Evolutionary conservation across 129 eudicot genomes (phyloP), one percentile per base, ranked within the genome.

Genomic region (Pseudognaphalium luteoalbum): DNA sequence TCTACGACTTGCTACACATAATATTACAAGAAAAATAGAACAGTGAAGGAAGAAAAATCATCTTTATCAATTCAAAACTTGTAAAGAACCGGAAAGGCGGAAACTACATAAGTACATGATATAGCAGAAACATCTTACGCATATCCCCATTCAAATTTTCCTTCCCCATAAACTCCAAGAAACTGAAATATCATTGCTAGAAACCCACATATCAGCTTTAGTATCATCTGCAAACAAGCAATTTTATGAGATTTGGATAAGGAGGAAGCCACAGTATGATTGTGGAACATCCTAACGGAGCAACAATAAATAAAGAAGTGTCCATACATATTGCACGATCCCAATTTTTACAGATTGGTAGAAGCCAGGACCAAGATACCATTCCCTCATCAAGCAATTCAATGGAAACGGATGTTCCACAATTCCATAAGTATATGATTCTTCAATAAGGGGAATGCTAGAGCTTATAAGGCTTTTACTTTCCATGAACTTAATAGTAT

Each of bases 361-460:
- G 78, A 95, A 91, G 41, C 89, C 89, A 8, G 91, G 72, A 54
- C 99, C 97, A 74, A 95, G 97, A 81, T 86, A 81, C 99, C 99
- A 95, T 67, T 83, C 90, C 74, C 84, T 83, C 20, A 94, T 33
- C 72, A 84, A 81, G 79, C 85, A 94, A 75, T 81, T 94, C 54
- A 94, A 81, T n/a, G 99, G 99, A 76, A 91, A 95, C 30, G 99
- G 99, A 77, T 91, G 99, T 83, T 95, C 92, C 59, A 95, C 99
- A 67, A 86, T 85, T 42, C 99, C 99, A 80, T 89, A 91, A n/a
- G 93, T 87, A 87, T 91, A 95, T 35, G 97, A 86, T 66, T 95
- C 97, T 86, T 95, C 99, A 52, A 95, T 78, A 79, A 95, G 97
- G 12, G 99, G 99, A 22, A 90, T 76, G 80, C 90, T 85, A 25